Percentiles rank a stretch among this genome's conserved stretches.
Evolutionary conservation across 495 filamentous ascomycete genomes (phyloP).

Genomic region (Clavariopsis aquatica): DNA sequence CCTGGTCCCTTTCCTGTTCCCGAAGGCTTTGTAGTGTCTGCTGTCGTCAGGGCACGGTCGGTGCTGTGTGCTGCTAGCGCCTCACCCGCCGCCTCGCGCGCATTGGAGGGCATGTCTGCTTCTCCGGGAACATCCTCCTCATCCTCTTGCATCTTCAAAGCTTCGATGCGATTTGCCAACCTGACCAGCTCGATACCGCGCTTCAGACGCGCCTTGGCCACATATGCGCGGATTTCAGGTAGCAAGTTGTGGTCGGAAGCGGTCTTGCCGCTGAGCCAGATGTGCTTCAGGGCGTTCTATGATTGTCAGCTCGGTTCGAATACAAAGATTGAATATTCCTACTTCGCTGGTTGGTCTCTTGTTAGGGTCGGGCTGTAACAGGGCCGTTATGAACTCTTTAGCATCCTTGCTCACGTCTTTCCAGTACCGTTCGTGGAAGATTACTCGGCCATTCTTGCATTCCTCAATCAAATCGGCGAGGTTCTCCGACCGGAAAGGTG

Average conservation of each 20-base stretch:
- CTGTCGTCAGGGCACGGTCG: constrained; percentile 42
- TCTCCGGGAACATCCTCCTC: constrained; percentile 71
- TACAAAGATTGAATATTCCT: constrained; percentile 24
- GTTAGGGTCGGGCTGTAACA: constrained; percentile 77
- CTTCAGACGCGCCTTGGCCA: constrained; percentile 83
- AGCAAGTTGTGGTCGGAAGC: constrained; percentile 95
- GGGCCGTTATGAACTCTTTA: constrained; percentile 85
- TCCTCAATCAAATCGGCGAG: constrained; percentile 93
- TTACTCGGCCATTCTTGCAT: constrained; percentile 80
- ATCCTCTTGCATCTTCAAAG: constrained; percentile 93
- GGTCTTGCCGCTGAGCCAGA: constrained; percentile 87
- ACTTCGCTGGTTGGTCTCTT: constrained; percentile 78
- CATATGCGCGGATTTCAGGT: constrained; percentile 94
- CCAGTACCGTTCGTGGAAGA: constrained; percentile 99
- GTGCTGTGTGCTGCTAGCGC: constrained; percentile 41
- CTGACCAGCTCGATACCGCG: constrained; percentile 97
- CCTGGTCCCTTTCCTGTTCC: constrained; percentile 54
- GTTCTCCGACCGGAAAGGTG: constrained; percentile 94
- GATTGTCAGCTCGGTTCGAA: constrained; percentile 4
- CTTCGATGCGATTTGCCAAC: constrained; percentile 93
- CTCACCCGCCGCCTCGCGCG: constrained; percentile 46
- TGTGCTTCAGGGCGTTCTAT: constrained; percentile 76
- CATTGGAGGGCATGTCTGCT: constrained; percentile 62
- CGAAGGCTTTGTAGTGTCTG: constrained; percentile 35
- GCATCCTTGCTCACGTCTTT: constrained; percentile 94